Evolutionary conservation across 805 yeast genomes (phyloP), one percentile per base, ranked within the genome.

Genomic region (Yarrowia sp.): DNA sequence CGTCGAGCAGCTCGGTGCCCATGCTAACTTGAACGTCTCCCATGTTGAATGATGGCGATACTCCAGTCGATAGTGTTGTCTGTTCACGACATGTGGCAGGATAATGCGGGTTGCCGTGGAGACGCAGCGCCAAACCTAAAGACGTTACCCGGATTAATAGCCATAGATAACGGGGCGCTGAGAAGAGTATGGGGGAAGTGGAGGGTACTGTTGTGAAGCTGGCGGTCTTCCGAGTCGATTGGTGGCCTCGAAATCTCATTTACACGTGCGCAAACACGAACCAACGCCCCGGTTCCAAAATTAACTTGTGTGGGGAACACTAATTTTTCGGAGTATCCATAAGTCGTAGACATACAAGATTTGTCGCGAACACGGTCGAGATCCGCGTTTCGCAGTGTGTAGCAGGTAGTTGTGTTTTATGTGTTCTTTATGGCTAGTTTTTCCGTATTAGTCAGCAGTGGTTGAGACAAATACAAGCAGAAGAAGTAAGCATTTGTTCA

Each of bases 1-100:
- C 84, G 72, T 94, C 61, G 29, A 39, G 47, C 47, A 55, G 29
- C 61, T 55, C 61, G 2, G 61, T 55, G 47, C 61, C 61, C 47
- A 55, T 36, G 47, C 61, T 55, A 38, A 55, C 47, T 22, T 49
- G 41, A 33, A 49, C 58, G 42, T 49, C 58, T 32, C 32, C 36
- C 58, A 49, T 49, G 41, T 8, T 49, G 41, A 14, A 13, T 21
- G 6, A 3, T 19, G 8, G 29, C 10, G 29, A 9, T 27, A 27
- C 12, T 27, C 1, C 9, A 9, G 10, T 27, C 10, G 29, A n/a
- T n/a, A n/a, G n/a, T n/a, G 29, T 27, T 27, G 12, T 7, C 9
- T 4, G 39, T 35, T 44, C 51, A 27, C 51, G 35, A 44, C 51
- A 44, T 42, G 49, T 42, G 49, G 49, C 49, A 42, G 49, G 51